Evolutionary conservation across 331 rosid genomes (phyloP).

Genomic region (Prunus yedoensis): DNA sequence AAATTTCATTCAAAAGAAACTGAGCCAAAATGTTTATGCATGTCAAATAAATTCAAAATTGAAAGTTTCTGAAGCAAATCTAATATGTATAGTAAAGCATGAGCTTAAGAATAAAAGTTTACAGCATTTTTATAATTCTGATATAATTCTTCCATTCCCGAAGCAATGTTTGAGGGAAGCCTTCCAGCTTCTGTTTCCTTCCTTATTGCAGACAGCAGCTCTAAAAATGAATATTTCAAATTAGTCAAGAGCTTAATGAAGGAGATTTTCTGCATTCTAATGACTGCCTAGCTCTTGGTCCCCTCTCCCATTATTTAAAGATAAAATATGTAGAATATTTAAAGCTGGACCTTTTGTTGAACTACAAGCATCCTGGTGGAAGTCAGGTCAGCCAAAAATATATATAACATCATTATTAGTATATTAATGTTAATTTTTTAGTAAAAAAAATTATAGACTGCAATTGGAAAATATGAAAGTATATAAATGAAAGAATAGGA

Average conservation of each 20-base stretch:
- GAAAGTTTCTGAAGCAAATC: neutral
- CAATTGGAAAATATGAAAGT: neutral
- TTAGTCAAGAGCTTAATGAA: conserved; percentile 6
- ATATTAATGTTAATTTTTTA: too few species aligned
- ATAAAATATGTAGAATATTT: too few species aligned
- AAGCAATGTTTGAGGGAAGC: conserved; percentile 66
- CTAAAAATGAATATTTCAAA: conserved; percentile 47
- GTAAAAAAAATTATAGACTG: too few species aligned
- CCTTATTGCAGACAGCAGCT: conserved; percentile 65
- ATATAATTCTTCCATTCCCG: conserved; percentile 84
- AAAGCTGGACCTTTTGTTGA: too few species aligned
- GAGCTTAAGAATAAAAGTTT: conserved; percentile 32
- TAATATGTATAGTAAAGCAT: neutral
- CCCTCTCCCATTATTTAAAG: too few species aligned
- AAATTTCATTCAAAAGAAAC: neutral
- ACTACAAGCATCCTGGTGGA: neutral
- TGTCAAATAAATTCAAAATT: conserved; percentile 2
- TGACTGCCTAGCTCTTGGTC: neutral
- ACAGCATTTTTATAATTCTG: conserved; percentile 79
- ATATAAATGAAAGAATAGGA: neutral
- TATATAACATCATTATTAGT: too few species aligned
- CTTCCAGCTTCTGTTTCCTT: conserved; percentile 74
- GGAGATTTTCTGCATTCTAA: neutral
- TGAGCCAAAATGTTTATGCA: neutral
- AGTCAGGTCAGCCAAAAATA: neutral